Conservation (phyloP, 1,139 yeast species). For the Diutina ranongensis region DNA sequence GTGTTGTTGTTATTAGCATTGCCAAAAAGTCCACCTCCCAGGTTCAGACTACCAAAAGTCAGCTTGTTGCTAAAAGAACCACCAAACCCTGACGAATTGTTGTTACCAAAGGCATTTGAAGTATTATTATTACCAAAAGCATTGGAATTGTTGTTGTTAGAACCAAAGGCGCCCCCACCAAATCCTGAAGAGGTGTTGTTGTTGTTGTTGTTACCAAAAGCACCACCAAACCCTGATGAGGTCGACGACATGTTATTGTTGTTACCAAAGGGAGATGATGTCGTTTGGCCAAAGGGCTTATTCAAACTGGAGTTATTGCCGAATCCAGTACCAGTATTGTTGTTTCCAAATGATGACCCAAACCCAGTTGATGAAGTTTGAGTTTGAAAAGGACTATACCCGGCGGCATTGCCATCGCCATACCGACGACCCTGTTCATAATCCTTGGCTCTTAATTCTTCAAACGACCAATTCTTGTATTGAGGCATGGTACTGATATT, state of each 20-base stretch:
- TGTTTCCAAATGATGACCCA: background rate
- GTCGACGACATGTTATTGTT: slow-evolving; percentile 7
- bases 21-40: background rate
- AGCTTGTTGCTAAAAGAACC: slow-evolving; percentile 5
- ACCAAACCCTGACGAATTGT: slow-evolving; percentile 7
- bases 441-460: slow-evolving; percentile 83
- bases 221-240: background rate
- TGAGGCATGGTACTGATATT: slow-evolving; percentile 85
- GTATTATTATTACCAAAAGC: background rate
- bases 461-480: slow-evolving; percentile 68
- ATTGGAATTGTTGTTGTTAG: slow-evolving; percentile 8
- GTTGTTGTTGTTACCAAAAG: background rate
- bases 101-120: background rate
- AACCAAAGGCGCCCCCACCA: slow-evolving; percentile 11
- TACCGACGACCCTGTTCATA: slow-evolving; percentile 64
- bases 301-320: background rate
- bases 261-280: slow-evolving; percentile 13
- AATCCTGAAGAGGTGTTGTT: slow-evolving; percentile 9
- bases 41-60: background rate
- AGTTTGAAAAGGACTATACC: background rate
- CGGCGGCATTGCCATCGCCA: slow-evolving; percentile 23
- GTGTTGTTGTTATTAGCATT: background rate
- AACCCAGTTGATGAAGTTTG: too few relatives aligned
- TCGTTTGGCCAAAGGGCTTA: slow-evolving; percentile 1
- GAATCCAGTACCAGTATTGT: background rate